Conservation (phyloP, 1,139 yeast genomes). For the Taphrina deformans region DNA sequence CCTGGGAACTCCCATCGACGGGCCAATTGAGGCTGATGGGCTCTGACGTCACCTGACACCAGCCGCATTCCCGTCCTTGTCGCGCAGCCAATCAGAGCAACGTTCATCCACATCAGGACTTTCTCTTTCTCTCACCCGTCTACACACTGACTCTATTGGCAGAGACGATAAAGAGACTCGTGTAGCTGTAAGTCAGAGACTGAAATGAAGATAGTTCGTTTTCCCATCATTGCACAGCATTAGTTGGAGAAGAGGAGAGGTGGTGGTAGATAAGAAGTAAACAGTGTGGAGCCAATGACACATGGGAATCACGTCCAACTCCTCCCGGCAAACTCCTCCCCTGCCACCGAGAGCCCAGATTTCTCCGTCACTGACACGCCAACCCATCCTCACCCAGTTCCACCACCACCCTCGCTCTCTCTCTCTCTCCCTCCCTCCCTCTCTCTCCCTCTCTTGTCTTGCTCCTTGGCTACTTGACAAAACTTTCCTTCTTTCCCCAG, state of each 20-base stretch:
- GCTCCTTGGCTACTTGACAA: neutral
- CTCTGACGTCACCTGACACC: constrained; percentile 9
- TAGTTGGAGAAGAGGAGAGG: too few species aligned
- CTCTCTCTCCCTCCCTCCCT: neutral
- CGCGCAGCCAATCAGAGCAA: constrained; percentile 1
- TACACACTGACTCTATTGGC: too few species aligned
- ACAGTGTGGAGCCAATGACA: neutral
- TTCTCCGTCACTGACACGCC: neutral
- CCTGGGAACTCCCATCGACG: too few species aligned
- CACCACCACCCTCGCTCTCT: neutral
- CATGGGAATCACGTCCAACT: too few species aligned
- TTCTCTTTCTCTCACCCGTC: too few species aligned
- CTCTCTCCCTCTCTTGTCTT: neutral
- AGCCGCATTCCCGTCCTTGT: neutral
- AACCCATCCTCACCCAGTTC: neutral
- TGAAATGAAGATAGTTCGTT: too few species aligned
- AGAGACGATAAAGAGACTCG: neutral
- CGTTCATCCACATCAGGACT: too few species aligned
- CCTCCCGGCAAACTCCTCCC: constrained; percentile 2
- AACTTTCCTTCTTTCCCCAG: neutral
- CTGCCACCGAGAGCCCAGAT: neutral
- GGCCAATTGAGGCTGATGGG: neutral
- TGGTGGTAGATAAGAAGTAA: too few species aligned
- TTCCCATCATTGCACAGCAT: too few species aligned
- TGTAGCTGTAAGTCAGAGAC: too few species aligned